phyloP scores from a whole-genome alignment of 139 green algal species.

The Micractinium conductrix region DNA sequence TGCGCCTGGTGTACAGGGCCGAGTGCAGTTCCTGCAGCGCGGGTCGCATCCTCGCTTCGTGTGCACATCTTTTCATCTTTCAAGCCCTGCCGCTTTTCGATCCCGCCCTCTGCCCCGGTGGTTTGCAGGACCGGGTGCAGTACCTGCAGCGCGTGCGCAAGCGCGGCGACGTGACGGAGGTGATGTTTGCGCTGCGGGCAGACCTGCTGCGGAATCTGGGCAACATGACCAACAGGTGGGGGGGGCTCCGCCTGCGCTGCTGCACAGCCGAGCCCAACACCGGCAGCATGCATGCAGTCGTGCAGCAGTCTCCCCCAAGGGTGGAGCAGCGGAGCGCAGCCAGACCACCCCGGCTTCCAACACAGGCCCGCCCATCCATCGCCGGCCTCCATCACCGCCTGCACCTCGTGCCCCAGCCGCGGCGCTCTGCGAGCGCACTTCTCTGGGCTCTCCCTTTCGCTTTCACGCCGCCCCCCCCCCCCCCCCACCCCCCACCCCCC shows the following conservation, averaged over 20 bases:
- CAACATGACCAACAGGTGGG: conserved; percentile 75
- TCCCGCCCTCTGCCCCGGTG: no score
- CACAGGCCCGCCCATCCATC: no score
- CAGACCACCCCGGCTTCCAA: no score
- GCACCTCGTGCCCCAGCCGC: no score
- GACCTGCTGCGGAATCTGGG: conserved; percentile 96
- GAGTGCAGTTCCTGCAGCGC: conserved; percentile 50
- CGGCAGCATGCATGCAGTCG: conserved; percentile 87
- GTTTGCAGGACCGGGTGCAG: conserved; percentile 9
- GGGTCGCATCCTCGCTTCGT: conserved; percentile 26
- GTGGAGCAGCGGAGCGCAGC: neutral
- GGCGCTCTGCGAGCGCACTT: no score
- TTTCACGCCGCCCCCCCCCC: no score
- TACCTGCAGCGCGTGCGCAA: conserved; percentile 64
- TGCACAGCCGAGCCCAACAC: conserved; percentile 48
- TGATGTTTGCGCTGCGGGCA: conserved; percentile 83
- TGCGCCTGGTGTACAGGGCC: neutral
- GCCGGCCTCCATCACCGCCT: no score
- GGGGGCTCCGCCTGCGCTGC: neutral
- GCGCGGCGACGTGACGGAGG: conserved; percentile 43
- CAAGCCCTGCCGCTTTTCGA: neutral
- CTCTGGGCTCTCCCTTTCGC: no score
- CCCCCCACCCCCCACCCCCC: no score
- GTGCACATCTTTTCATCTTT: neutral
- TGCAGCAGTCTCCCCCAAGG: conserved; percentile 37